Percentiles rank a stretch among this genome's conserved stretches.
These are phyloP conservation scores for Xylaria castorea DNA, from an alignment of 495 filamentous ascomycete genomes.

Conservation along the genomic window DNA sequence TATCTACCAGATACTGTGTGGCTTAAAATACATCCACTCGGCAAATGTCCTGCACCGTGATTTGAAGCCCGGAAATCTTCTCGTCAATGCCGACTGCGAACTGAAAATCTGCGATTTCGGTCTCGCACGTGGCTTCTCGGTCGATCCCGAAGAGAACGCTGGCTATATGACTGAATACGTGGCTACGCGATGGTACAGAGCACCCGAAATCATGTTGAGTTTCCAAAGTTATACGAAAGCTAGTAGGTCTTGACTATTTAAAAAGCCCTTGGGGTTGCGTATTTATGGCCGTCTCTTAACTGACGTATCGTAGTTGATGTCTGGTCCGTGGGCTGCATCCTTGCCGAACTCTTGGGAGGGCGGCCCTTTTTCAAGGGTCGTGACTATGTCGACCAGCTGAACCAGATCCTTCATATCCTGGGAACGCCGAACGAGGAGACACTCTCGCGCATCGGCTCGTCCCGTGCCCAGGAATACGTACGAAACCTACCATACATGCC, in stretches of 20 bases:
- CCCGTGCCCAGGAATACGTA: slow-evolving; percentile 96
- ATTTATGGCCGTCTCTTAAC: neutral
- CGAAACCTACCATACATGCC: slow-evolving; percentile 96
- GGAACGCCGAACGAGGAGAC: slow-evolving; percentile 97
- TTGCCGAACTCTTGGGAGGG: slow-evolving; percentile 93
- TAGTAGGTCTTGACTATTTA: slow-evolving; percentile 66
- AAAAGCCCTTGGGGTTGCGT: neutral
- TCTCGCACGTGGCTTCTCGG: slow-evolving; percentile 92
- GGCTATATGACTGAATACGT: slow-evolving; percentile 99
- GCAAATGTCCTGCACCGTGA: slow-evolving; percentile 97
- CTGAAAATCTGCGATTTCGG: slow-evolving; percentile 99
- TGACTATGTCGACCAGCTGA: slow-evolving; percentile 98
- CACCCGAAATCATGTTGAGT: slow-evolving; percentile 98
- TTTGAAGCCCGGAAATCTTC: slow-evolving; percentile 93
- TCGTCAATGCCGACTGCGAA: slow-evolving; percentile 98
- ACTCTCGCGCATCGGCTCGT: slow-evolving; percentile 90
- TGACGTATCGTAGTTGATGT: slow-evolving; percentile 77
- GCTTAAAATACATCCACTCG: slow-evolving; percentile 98
- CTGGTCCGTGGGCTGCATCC: slow-evolving; percentile 98
- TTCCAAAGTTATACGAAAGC: slow-evolving; percentile 99
- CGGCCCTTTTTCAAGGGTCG: slow-evolving; percentile 99
- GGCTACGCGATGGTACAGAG: slow-evolving; percentile 97
- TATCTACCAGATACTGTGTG: slow-evolving; percentile 94
- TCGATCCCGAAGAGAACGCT: slow-evolving; percentile 97
- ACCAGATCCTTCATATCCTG: slow-evolving; percentile 98